Evolutionary conservation across 495 filamentous ascomycete genomes (phyloP).

Genomic region (Penicillium simplicissimum): DNA sequence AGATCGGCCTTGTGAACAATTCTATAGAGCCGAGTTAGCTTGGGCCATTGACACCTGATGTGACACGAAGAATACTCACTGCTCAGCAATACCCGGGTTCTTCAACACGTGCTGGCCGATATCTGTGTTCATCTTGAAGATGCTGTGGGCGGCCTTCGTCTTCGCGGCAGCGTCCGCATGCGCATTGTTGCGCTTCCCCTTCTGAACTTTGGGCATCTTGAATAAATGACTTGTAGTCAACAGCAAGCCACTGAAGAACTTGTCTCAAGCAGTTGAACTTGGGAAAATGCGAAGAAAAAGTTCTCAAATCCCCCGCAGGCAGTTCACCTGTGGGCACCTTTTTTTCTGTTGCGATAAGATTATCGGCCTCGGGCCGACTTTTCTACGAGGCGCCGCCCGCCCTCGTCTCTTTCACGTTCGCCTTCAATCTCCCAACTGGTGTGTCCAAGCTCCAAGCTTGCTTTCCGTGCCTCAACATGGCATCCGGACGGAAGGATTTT

Average conservation of each 20-base stretch:
- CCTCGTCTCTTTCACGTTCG: conserved; percentile 9
- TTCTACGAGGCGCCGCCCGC: conserved; percentile 23
- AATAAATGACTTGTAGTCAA: background rate
- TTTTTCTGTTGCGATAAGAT: conserved; percentile 44
- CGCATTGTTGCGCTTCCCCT: conserved; percentile 59
- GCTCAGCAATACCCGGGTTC: conserved; percentile 89
- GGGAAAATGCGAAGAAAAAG: background rate
- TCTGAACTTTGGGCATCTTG: conserved; percentile 42
- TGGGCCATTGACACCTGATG: background rate
- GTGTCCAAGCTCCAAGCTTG: conserved; percentile 6
- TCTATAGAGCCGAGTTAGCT: conserved; percentile 22
- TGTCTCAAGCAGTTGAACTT: no score
- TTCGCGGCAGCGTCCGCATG: conserved; percentile 48
- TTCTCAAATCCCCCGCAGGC: background rate
- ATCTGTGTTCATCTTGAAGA: conserved; percentile 85
- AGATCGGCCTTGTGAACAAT: conserved; percentile 87
- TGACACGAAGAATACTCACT: conserved; percentile 1
- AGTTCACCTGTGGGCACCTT: conserved; percentile 22
- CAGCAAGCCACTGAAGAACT: background rate
- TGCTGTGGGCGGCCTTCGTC: conserved; percentile 65
- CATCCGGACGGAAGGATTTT: conserved; percentile 82
- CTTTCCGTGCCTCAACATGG: conserved; percentile 50
- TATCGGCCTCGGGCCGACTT: conserved; percentile 37
- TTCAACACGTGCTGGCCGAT: conserved; percentile 93
- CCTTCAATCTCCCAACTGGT: background rate